Base-by-base conservation (phyloP, 306 rosid genomes). In the Gleditsia sinensis region DNA sequence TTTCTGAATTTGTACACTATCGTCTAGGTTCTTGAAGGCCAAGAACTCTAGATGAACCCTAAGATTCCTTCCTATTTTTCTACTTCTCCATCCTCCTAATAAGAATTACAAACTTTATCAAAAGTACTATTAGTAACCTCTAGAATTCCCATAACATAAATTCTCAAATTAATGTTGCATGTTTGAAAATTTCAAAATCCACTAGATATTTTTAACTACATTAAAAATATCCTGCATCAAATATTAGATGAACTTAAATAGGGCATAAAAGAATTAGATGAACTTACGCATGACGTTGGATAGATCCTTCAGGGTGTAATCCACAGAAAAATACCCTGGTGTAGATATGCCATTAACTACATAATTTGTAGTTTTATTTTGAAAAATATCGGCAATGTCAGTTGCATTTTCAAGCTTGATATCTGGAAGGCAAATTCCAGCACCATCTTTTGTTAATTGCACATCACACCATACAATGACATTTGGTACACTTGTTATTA, bases 391-490 rank as follows among this genome's bases (percentile, higher is more conserved):
- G 0, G 30, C 0, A 27, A 85, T 78, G 77, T 64, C n/a, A 42
- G 93, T 81, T 46, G 82, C 75, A 74, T 92, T 92, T 2, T 69
- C 72, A 53, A 95, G 81, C 76, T 68, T 78, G 59, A 88, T 4
- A 63, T 83, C 59, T 12, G 92, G 90, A 51, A 77, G 56, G 86
- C 99, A 95, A 69, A 95, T 82, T 68, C 96, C 98, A 53, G 46
- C 78, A 70, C 12, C 77, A 61, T 95, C 98, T 77, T 90, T 86
- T 17, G 98, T 92, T 74, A 95, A 81, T 61, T 95, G 98, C 59
- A 92, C 96, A 75, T 95, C 98, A 77, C 98, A 95, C 93, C 89
- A 95, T 6, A 79, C 23, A 76, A 78, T 17, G 45, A 77, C 85
- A 62, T 80, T 42, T 0, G 71, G 54, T 17, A 75, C 50, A 40